Conservation (phyloP, 805 yeast species). For the Saccharomycopsis microspora region DNA sequence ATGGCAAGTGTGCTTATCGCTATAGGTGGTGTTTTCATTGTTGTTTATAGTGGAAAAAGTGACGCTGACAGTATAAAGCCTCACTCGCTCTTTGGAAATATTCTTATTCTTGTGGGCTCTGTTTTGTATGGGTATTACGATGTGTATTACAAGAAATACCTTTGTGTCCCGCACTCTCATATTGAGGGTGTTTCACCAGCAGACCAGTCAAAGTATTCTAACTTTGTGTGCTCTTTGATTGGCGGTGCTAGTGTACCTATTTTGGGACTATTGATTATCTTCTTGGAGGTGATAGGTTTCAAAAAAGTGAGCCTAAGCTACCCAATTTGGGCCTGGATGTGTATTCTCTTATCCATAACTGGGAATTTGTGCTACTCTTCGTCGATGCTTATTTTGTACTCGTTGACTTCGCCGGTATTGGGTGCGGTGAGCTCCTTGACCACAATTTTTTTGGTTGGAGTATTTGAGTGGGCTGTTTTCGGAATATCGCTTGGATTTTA, state of each 20-base stretch:
- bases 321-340: conserved; percentile 26
- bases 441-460: conserved; percentile 70
- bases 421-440: conserved; percentile 59
- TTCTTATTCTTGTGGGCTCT: conserved; percentile 64
- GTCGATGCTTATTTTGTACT: conserved; percentile 64
- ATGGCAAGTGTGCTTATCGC: conserved; percentile 61
- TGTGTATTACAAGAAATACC: conserved; percentile 63
- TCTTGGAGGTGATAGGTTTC: conserved; percentile 30
- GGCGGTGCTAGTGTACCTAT: conserved; percentile 43
- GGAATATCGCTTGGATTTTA: conserved; percentile 41
- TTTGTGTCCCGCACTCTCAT: conserved; percentile 58
- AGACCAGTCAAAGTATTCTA: conserved; percentile 73
- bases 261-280: conserved; percentile 4
- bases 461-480: conserved; percentile 61
- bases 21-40: conserved; percentile 62
- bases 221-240: conserved; percentile 56
- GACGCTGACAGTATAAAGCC: conserved; percentile 31
- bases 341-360: conserved; percentile 40
- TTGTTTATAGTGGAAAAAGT: conserved; percentile 51
- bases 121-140: conserved; percentile 73
- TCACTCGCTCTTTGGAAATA: conserved; percentile 54
- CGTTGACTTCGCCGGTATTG: conserved; percentile 76
- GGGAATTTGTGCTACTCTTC: conserved; percentile 62
- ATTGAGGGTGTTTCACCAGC: conserved; percentile 27
- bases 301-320: conserved; percentile 24